phyloP scores from a whole-genome alignment of 495 filamentous ascomycete genomes.

The Aspergillus nanangensis region DNA sequence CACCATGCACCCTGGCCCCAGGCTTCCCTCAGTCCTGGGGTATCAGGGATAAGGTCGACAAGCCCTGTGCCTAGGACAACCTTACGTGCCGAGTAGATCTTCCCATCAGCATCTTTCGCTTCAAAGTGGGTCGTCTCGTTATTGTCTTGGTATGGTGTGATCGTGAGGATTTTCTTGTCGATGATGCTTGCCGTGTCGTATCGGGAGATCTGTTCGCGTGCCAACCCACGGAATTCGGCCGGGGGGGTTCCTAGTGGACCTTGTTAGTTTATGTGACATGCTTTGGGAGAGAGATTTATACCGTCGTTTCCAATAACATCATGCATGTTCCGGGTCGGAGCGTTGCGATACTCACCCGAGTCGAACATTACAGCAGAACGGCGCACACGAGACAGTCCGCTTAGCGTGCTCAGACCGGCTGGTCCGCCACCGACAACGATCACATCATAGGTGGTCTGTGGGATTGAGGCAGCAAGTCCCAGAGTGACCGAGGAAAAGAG shows the following conservation, averaged over 20 bases:
- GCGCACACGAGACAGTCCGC: constrained; percentile 51
- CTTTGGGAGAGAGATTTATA: constrained; percentile 13
- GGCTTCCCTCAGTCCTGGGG: constrained; percentile 44
- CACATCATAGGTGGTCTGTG: constrained; percentile 26
- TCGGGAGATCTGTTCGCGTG: constrained; percentile 45
- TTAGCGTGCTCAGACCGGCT: constrained; percentile 43
- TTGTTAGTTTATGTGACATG: background rate
- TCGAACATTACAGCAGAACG: constrained; percentile 50
- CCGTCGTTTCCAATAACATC: constrained; percentile 57
- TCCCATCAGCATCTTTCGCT: constrained; percentile 28
- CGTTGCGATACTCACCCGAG: constrained; percentile 52
- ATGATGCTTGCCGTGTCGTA: constrained; percentile 44
- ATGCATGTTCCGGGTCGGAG: constrained; percentile 51
- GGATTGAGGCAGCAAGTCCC: constrained; percentile 12
- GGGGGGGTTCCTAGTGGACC: constrained; percentile 42
- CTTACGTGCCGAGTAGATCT: constrained; percentile 41
- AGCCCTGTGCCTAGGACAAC: constrained; percentile 54
- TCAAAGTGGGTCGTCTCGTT: constrained; percentile 39
- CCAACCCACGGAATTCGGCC: constrained; percentile 45
- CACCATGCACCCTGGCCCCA: constrained; percentile 58
- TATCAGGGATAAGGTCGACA: constrained; percentile 47
- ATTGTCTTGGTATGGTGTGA: constrained; percentile 24
- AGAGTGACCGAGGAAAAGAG: constrained; percentile 11
- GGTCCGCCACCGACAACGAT: constrained; percentile 34
- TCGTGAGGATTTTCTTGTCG: constrained; percentile 47